Evolutionary conservation across 2,329 filamentous ascomycete species (phyloP), one percentile per base, ranked within the genome.

Genomic region (Rutstroemia sp.): DNA sequence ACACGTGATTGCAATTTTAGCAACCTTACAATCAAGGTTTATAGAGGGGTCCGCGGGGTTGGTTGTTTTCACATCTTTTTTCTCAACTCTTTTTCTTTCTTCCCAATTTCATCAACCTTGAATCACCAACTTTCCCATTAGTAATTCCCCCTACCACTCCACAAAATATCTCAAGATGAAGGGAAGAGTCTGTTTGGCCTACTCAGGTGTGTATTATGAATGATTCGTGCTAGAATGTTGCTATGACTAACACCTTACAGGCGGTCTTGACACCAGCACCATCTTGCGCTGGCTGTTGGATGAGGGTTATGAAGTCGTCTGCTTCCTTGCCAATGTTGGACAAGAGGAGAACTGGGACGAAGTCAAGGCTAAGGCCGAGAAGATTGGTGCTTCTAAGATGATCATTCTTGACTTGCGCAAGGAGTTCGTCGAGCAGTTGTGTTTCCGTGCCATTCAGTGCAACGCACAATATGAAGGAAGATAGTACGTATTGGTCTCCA

Each of bases 401-500:
- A 17, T 56, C 30, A 56, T 38, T 30, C 16, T 25, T 4, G 21
- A 30, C 44, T 3, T 16, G 30, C 10, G 30, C 30, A 78, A 78
- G 64, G 86, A 89, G 73, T 92, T 94, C 67, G 82, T 94, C 63
- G 86, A 91, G 65, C 81, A 92, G 75, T 78, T 94, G 46, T 68
- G 67, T 62, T 92, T 86, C 80, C 85, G 81, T 52, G 88, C 89
- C 60, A 81, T 94, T 61, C 86, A 89, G 73, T 89, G 83, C 71
- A 83, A 85, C 63, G 82, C 82, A 60, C 81, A 84, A 70, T 87
- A 84, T 70, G 83, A 90, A 76, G 84, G 84, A 68, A 75, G 78
- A 61, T 83, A 83, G 30, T 34, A 14, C 9, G 30, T 34, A 34
- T 34, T 34, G 10, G 10, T 34, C 30, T 34, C 30, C 30, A 34